phyloP scores from a whole-genome alignment of 2,329 filamentous ascomycete genomes.

The Coniochaeta hoffmannii region DNA sequence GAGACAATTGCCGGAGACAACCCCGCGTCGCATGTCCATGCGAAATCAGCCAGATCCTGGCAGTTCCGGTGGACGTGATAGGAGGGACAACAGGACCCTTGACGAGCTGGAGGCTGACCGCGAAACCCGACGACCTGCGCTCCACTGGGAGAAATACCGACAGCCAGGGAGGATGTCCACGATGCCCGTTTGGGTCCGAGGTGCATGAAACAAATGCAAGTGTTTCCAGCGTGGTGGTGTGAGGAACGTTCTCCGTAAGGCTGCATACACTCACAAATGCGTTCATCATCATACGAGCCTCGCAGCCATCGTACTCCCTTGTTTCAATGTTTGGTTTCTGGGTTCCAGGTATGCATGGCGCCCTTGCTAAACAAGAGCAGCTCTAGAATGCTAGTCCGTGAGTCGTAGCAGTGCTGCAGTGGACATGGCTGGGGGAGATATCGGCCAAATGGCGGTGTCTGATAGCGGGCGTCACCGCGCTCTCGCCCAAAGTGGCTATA shows the following conservation, averaged over 20 bases:
- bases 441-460: background rate
- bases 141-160: background rate
- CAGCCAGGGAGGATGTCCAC: background rate
- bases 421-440: background rate
- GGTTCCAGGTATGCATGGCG: background rate
- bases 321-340: no score
- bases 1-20: background rate
- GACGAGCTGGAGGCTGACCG: background rate
- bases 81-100: background rate
- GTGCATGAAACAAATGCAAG: background rate
- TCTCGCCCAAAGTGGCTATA: background rate
- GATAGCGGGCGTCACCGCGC: background rate
- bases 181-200: background rate
- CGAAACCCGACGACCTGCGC: background rate
- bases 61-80: background rate
- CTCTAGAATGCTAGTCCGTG: background rate
- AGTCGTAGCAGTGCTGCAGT: background rate
- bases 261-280: background rate
- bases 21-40: background rate
- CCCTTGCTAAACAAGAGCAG: no score
- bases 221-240: no score
- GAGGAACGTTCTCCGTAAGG: background rate
- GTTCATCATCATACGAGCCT: background rate
- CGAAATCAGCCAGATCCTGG: background rate
- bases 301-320: background rate